Percentiles rank a stretch among this genome's conserved stretches.
These are phyloP conservation scores for Beta lomatogona DNA, from an alignment of 179 eudicot genomes.

Conservation along the genomic window DNA sequence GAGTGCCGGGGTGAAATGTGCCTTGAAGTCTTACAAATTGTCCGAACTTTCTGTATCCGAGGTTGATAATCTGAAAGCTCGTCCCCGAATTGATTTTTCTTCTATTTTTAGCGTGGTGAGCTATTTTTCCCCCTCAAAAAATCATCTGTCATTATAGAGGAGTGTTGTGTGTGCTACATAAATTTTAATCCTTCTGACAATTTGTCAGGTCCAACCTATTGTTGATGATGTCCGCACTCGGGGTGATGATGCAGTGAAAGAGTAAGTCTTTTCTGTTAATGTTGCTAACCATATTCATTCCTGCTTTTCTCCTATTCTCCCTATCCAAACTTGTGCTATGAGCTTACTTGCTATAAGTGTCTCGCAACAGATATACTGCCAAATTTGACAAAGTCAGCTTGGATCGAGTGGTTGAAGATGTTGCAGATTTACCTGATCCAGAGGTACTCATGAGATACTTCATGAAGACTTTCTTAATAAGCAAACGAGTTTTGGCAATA, in stretches of 20 bases:
- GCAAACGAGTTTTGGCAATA: neutral
- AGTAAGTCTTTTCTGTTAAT: slow-evolving; percentile 43
- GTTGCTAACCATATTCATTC: neutral
- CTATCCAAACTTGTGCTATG: neutral
- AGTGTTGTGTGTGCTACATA: neutral
- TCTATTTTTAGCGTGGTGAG: slow-evolving; percentile 85
- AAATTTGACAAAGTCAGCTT: slow-evolving; percentile 79
- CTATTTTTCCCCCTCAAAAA: neutral
- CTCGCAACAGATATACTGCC: slow-evolving; percentile 60
- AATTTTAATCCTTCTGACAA: neutral
- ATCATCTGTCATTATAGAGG: neutral
- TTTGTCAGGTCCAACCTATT: slow-evolving; percentile 86
- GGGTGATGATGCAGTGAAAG: slow-evolving; percentile 97
- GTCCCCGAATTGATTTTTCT: slow-evolving; percentile 92
- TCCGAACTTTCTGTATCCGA: slow-evolving; percentile 74
- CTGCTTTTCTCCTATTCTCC: neutral
- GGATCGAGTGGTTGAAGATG: slow-evolving; percentile 64
- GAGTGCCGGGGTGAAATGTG: slow-evolving; percentile 48
- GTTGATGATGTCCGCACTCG: slow-evolving; percentile 81
- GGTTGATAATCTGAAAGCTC: slow-evolving; percentile 80
- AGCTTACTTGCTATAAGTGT: slow-evolving; percentile 16
- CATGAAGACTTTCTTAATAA: neutral
- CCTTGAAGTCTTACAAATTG: slow-evolving; percentile 92
- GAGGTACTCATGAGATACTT: slow-evolving; percentile 51
- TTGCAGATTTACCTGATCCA: slow-evolving; percentile 79